These are phyloP conservation scores for Fusarium beomiforme DNA, from an alignment of 2,329 filamentous ascomycete species.

Conservation along the genomic window DNA sequence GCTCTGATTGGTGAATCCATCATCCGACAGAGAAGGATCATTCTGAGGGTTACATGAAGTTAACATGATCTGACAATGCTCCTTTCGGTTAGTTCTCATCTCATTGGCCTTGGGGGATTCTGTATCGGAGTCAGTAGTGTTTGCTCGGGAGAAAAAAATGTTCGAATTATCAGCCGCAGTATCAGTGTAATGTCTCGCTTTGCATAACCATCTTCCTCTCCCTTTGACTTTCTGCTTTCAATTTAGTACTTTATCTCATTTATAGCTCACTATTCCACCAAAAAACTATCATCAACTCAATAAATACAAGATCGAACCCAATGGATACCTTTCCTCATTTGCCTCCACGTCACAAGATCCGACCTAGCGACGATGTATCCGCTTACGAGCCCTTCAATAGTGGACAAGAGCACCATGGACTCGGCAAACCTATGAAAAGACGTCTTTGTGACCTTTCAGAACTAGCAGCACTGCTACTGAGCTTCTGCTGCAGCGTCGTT, in stretches of 20 bases:
- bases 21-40: background rate
- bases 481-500: background rate
- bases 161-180: background rate
- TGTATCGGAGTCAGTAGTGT: accelerated
- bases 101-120: accelerated
- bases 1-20: background rate
- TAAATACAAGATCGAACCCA: accelerated
- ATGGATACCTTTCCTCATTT: background rate
- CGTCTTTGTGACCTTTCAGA: background rate
- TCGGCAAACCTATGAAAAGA: background rate
- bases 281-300: too few relatives aligned
- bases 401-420: background rate
- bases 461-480: background rate
- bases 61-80: background rate
- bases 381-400: background rate
- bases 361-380: background rate
- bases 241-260: too few relatives aligned
- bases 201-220: accelerated
- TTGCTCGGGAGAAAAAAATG: accelerated
- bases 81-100: background rate
- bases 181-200: too few relatives aligned
- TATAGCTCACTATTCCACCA: too few relatives aligned
- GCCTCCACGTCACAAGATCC: background rate
- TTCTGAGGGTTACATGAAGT: background rate
- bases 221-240: too few relatives aligned